Conservation (phyloP, 2,329 filamentous ascomycete species). For the Fusarium subglutinans region DNA sequence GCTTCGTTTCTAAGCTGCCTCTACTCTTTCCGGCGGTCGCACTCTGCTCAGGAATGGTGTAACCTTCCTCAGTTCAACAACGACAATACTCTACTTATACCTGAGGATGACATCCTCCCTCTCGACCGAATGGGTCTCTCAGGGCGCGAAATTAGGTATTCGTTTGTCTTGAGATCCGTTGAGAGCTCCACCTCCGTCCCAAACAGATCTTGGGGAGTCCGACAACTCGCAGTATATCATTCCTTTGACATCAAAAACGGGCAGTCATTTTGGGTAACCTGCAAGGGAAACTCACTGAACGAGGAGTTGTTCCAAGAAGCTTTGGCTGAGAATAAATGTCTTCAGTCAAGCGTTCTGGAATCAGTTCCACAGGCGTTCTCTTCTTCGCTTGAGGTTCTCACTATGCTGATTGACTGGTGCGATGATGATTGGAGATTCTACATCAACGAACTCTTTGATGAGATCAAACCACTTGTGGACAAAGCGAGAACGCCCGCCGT, state of each 20-base stretch:
- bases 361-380: not conserved
- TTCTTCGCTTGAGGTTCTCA: not conserved
- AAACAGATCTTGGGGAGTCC: not conserved
- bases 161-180: constrained; percentile 25
- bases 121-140: constrained; percentile 7
- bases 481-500: constrained; percentile 4
- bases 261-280: constrained; percentile 6
- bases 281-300: constrained; percentile 13
- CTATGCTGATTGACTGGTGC: constrained; percentile 25
- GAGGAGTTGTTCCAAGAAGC: constrained; percentile 2
- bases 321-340: not conserved
- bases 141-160: constrained; percentile 23
- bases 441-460: constrained; percentile 15
- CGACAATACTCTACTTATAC: constrained; percentile 14
- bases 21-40: constrained; percentile 6
- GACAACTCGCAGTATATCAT: constrained; percentile 29
- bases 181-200: constrained; percentile 2
- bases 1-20: constrained; percentile 5
- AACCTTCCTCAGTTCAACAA: constrained; percentile 22
- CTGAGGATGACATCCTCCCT: not conserved
- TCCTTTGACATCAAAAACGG: constrained; percentile 23
- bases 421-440: constrained; percentile 28
- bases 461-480: not conserved
- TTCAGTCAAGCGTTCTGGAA: not conserved
- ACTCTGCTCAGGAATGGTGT: constrained; percentile 1